Evolutionary conservation across 768 basidiomycete genomes (phyloP), one percentile per base, ranked within the genome.

Genomic region (Lentinula raphanica): DNA sequence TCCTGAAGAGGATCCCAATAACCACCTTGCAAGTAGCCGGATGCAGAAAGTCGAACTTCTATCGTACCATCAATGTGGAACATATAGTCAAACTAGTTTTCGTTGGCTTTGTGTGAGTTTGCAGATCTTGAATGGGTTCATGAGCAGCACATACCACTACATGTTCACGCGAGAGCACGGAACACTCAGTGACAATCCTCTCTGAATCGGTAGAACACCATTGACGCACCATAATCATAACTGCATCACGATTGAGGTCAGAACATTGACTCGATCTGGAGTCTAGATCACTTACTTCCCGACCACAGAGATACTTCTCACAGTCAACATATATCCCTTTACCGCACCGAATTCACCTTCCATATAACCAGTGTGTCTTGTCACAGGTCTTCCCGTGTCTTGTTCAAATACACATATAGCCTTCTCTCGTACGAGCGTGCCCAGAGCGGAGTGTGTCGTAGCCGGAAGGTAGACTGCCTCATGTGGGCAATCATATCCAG

Each of bases 361-460:
- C 49, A 67, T 61, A 58, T 75, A 82, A 0, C 84, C 85, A 27
- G 74, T 76, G 66, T 88, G 86, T 31, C 86, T 69, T 5, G 78
- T 78, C 40, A 87, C 69, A 7, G 86, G 85, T 25, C 76, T 76
- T 5, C 77, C 82, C 2, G 76, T 76, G 49, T 87, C 85, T 28
- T 79, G 76, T 65, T 87, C 86, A 55, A 87, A 87, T 45, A 88
- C 69, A 59, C 86, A 87, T 46, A 88, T 81, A 1, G 82, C 85
- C 27, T 79, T 74, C n/a, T 77, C 69, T 49, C 77, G 74, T 2
- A 72, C 68, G 55, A 80, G 63, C 3, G 70, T 73, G 2, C 84
- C 85, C 5, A 65, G 45, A 8, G 64, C 63, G n/a, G 76, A 71
- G 63, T 79, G 78, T 0, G 82, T 81, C 6, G 81, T 82, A 0